Base-by-base conservation (phyloP, 306 rosid genomes). In the Ziziphus jujuba region DNA sequence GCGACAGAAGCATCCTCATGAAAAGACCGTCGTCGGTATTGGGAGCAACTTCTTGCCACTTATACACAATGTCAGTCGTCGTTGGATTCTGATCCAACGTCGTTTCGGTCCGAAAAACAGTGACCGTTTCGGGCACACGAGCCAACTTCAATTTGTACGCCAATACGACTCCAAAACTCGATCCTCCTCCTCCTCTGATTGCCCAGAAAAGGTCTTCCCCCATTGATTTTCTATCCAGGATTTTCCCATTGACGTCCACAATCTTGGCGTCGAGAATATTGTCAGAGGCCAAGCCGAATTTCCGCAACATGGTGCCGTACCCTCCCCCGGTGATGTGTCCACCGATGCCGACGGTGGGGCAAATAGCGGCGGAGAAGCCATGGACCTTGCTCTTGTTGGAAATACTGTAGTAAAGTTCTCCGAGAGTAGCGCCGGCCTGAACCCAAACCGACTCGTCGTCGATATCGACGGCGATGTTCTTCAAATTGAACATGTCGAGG, bases 121-220 rank as follows among this genome's bases (percentile, higher is more conserved):
- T 84, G 13, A 89, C 92, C 0, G 48, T 74, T 43, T 84, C 79
- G 0, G 98, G 96, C 7, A 89, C 89, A 0, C 64, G 69, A 40
- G 88, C 90, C 48, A 91, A 38, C 28, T 71, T 72, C 9, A 92
- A 40, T 7, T 77, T 87, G 72, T 75, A 92, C 0, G 98, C 75
- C 24, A 92, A 20, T 0, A 89, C 74, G 1, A 87, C 95, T 1
- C 98, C 95, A 59, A 87, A 92, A 58, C 92, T 87, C 1, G 84
- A 84, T 33, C 91, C 96, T 0, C 96, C 98, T 1, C 96, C 96
- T 6, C 98, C 95, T 62, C 71, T 76, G 47, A 89, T 82, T 0
- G 98, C 98, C 98, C 95, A 89, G 54, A 92, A 92, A 36, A 92
- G 78, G 9, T 89, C 95, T 16, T 87, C 92, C 24, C 95, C 95